These are phyloP conservation scores for Calamus simplicifolius DNA, from an alignment of 176 grass and related monocot genomes.

Conservation along the genomic window DNA sequence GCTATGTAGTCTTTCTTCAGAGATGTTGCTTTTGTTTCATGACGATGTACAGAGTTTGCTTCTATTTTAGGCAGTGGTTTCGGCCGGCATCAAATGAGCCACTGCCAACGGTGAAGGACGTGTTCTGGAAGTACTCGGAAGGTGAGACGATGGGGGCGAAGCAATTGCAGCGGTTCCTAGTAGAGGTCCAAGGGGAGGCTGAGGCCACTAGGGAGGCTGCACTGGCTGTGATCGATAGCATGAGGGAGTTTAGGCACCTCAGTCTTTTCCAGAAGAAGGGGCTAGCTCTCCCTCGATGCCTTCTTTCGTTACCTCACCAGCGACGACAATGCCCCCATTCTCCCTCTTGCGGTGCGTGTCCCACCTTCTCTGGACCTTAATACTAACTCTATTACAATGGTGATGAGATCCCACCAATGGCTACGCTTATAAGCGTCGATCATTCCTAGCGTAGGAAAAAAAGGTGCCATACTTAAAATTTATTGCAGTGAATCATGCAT, in stretches of 20 bases:
- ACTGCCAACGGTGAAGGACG: conserved; percentile 31
- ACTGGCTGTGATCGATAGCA: conserved; percentile 33
- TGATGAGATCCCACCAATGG: too few species aligned
- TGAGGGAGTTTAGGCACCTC: conserved; percentile 25
- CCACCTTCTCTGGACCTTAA: too few species aligned
- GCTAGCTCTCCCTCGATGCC: conserved; percentile 39
- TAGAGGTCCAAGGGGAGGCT: conserved; percentile 49
- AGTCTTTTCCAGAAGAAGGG: conserved; percentile 37
- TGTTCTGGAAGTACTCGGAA: conserved; percentile 39
- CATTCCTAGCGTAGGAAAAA: too few species aligned
- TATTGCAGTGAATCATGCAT: too few species aligned
- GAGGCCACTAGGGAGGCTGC: conserved; percentile 4
- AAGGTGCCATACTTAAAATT: too few species aligned
- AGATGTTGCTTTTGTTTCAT: background rate
- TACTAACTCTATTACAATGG: too few species aligned
- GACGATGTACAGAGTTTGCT: conserved; percentile 69
- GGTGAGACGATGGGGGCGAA: conserved; percentile 34
- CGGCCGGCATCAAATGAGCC: conserved; percentile 37
- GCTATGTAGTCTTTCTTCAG: too few species aligned
- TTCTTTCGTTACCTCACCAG: conserved; percentile 54
- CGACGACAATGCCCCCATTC: conserved; percentile 51
- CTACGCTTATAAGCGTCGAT: too few species aligned
- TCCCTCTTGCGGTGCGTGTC: conserved; percentile 21
- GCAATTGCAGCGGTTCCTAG: conserved; percentile 41
- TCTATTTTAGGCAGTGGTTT: conserved; percentile 58